Conservation (phyloP, 1,284 basidiomycete species). For the Cryptococcus sp. region DNA sequence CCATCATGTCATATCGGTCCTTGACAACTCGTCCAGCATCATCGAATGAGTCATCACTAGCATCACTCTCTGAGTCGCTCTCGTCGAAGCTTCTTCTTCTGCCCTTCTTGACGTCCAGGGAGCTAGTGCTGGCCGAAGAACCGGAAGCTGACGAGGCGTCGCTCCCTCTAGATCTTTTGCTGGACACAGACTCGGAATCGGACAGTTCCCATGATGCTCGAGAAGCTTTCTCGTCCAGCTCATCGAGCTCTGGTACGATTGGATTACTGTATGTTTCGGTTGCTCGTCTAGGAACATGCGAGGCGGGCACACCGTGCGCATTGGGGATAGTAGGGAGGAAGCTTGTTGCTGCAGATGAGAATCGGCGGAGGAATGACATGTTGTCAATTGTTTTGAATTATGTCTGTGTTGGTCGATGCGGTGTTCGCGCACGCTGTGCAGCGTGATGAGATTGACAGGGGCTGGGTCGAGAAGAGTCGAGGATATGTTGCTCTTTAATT, state of each 20-base stretch:
- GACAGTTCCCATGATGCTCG: constrained; percentile 45
- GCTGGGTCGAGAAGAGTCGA: too few species aligned
- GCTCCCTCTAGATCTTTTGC: constrained; percentile 9
- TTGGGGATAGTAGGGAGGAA: constrained; percentile 31
- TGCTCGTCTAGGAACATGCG: constrained; percentile 35
- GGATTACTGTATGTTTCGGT: constrained; percentile 28
- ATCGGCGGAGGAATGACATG: constrained; percentile 41
- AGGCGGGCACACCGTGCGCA: constrained; percentile 18
- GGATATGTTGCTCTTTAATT: too few species aligned
- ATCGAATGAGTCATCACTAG: constrained; percentile 21
- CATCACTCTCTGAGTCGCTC: constrained; percentile 12
- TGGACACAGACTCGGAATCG: constrained; percentile 26
- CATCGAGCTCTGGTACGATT: constrained; percentile 14
- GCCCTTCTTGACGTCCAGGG: constrained; percentile 9
- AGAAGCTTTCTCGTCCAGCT: constrained; percentile 21
- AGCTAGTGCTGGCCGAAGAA: constrained; percentile 7
- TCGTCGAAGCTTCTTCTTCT: constrained; percentile 13
- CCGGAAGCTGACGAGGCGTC: constrained; percentile 1
- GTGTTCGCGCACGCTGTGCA: background rate
- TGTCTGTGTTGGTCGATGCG: constrained; percentile 1
- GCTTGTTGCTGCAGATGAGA: constrained; percentile 30
- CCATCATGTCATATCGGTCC: constrained; percentile 48
- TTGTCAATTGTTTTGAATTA: constrained; percentile 1
- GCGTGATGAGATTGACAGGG: too few species aligned
- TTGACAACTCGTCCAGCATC: constrained; percentile 22